Percentiles rank a stretch among this genome's conserved stretches.
Conservation (phyloP, 768 basidiomycete genomes). For the Hygrocybe punicea region DNA sequence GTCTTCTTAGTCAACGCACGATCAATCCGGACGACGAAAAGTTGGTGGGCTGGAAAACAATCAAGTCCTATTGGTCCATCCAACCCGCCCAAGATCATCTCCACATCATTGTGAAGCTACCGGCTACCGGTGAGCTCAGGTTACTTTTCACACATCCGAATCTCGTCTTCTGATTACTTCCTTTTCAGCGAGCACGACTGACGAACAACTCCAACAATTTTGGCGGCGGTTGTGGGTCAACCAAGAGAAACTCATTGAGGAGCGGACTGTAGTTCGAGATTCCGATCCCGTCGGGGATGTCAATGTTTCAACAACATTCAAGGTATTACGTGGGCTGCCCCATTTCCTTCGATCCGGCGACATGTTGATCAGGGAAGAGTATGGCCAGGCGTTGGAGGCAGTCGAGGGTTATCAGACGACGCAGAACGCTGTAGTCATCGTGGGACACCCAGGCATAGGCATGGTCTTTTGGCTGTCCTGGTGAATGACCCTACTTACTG, state of each 20-base stretch:
- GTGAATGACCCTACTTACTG: background rate
- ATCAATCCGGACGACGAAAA: background rate
- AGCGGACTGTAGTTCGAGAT: constrained; percentile 8
- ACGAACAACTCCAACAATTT: background rate
- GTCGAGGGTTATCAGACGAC: background rate
- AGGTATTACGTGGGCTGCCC: constrained; percentile 7
- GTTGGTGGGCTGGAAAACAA: background rate
- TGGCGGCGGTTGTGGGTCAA: constrained; percentile 2
- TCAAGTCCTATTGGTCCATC: background rate
- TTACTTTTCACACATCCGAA: too few species aligned
- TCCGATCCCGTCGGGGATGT: constrained; percentile 7
- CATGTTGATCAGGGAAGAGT: constrained; percentile 8
- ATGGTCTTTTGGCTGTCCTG: constrained; percentile 2
- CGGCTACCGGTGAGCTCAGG: too few species aligned
- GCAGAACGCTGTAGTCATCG: constrained; percentile 3
- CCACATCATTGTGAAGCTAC: background rate
- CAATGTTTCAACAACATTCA: constrained; percentile 8
- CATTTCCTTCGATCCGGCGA: constrained; percentile 1
- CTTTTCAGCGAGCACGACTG: background rate
- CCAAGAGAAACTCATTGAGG: constrained; percentile 4
- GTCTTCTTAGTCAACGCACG: background rate
- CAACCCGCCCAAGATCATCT: too few species aligned
- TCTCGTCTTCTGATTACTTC: background rate
- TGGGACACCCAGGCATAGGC: constrained; percentile 2
- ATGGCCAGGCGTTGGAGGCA: constrained; percentile 1